phyloP scores from a whole-genome alignment of 768 basidiomycete species.

The Boletus patriciae region DNA sequence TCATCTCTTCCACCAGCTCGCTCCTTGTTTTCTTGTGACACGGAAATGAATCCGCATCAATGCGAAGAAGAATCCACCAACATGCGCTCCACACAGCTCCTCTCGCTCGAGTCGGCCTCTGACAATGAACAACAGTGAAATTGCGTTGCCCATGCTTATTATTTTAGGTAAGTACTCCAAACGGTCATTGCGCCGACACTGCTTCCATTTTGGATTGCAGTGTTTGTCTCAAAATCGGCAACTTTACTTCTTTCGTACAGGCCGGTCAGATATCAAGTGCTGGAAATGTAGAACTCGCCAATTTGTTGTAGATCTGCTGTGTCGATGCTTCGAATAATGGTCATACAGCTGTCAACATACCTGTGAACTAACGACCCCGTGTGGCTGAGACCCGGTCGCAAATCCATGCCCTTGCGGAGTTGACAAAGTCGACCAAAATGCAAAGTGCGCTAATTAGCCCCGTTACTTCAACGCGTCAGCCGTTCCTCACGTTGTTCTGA shows the following conservation, averaged over 20 bases:
- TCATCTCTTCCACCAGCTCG: conserved; percentile 25
- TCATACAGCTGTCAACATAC: conserved; percentile 24
- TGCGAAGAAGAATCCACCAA: conserved; percentile 18
- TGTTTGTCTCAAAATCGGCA: conserved; percentile 17
- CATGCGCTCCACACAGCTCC: conserved; percentile 22
- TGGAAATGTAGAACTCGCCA: conserved; percentile 24
- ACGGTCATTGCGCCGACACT: conserved; percentile 7
- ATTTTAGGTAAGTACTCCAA: conserved; percentile 29
- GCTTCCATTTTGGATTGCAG: conserved; percentile 23
- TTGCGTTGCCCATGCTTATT: conserved; percentile 14
- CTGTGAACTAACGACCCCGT: conserved; percentile 15
- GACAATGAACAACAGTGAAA: conserved; percentile 28
- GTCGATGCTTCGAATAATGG: conserved; percentile 24
- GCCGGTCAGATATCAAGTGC: conserved; percentile 19
- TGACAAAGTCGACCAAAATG: conserved; percentile 32
- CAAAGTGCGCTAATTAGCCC: conserved; percentile 36
- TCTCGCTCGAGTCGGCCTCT: conserved; percentile 18
- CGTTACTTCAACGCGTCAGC: conserved; percentile 29
- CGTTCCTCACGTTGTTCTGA: conserved; percentile 31
- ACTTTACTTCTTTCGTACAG: conserved; percentile 22
- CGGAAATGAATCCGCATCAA: conserved; percentile 37
- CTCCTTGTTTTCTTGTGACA: conserved; percentile 26
- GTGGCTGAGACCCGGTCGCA: conserved; percentile 31
- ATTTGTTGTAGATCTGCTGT: conserved; percentile 29
- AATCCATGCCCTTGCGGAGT: conserved; percentile 26